Percentiles rank a stretch among this genome's conserved stretches.
Conservation (phyloP, 2,329 filamentous ascomycete species). For the Aspergillus fumigatiaffinis region DNA sequence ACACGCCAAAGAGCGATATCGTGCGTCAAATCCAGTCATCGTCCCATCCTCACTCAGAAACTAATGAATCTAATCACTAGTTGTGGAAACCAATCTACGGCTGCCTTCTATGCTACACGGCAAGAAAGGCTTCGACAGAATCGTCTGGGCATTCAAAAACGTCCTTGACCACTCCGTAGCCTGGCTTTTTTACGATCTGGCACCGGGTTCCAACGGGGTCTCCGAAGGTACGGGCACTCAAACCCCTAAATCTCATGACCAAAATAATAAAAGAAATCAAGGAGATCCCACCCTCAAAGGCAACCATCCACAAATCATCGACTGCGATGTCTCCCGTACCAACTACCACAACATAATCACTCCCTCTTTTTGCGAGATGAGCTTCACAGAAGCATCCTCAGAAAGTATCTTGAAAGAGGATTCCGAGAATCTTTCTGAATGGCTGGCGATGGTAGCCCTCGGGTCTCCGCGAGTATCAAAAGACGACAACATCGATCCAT, state of each 20-base stretch:
- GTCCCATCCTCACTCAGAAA: background rate
- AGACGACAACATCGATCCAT: constrained; percentile 40
- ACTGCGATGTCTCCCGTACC: constrained; percentile 23
- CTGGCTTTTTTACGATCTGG: constrained; percentile 74
- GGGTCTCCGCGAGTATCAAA: constrained; percentile 36
- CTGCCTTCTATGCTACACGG: constrained; percentile 73
- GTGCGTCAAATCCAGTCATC: constrained; percentile 45
- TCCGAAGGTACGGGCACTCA: constrained; percentile 40
- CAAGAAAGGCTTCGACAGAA: constrained; percentile 75
- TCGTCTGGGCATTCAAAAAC: constrained; percentile 74
- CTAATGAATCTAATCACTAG: constrained; percentile 41
- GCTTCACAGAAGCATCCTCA: constrained; percentile 25
- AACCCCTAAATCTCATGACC: background rate
- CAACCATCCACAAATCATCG: constrained; percentile 35
- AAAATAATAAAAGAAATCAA: constrained; percentile 9
- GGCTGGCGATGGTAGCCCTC: constrained; percentile 56
- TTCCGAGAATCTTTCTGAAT: constrained; percentile 56
- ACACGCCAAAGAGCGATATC: constrained; percentile 67
- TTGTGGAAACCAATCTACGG: constrained; percentile 72
- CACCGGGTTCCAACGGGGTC: constrained; percentile 14
- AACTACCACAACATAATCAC: constrained; percentile 24
- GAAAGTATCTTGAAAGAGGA: constrained; percentile 57
- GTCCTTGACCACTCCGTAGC: constrained; percentile 64
- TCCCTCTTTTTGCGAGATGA: constrained; percentile 28
- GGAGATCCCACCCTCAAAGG: constrained; percentile 32